Conservation (phyloP, 1,284 basidiomycete genomes). For the Ustilago sp. region DNA sequence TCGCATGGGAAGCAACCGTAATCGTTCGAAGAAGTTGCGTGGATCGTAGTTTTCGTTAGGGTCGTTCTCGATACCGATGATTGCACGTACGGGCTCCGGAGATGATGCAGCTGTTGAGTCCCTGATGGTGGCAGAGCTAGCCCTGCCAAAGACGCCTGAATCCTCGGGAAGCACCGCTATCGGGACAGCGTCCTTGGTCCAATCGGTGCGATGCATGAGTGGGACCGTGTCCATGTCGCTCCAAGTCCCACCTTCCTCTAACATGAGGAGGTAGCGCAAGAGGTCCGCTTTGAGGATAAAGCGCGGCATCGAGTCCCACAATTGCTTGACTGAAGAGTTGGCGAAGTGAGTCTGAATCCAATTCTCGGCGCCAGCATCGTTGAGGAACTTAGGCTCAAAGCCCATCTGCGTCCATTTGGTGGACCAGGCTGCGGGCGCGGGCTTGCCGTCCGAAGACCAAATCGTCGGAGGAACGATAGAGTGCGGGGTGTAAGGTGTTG, state of each 20-base stretch:
- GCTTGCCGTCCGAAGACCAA: slow-evolving; percentile 51
- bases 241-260: slow-evolving; percentile 52
- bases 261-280: slow-evolving; percentile 50
- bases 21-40: slow-evolving; percentile 41
- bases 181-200: slow-evolving; percentile 45
- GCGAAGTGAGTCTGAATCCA: slow-evolving; percentile 39
- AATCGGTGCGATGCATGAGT: slow-evolving; percentile 41
- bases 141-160: slow-evolving; percentile 30
- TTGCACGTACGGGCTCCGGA: slow-evolving; percentile 32
- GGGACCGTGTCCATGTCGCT: slow-evolving; percentile 58
- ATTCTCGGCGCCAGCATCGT: slow-evolving; percentile 43
- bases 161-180: slow-evolving; percentile 23
- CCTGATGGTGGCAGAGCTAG: background rate
- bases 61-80: slow-evolving; percentile 53
- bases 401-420: slow-evolving; percentile 47
- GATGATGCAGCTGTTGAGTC: background rate
- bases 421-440: slow-evolving; percentile 36
- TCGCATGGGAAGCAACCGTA: slow-evolving; percentile 33
- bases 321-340: slow-evolving; percentile 38
- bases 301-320: slow-evolving; percentile 50
- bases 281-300: slow-evolving; percentile 57
- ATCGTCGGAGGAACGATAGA: slow-evolving; percentile 41
- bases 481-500: slow-evolving; percentile 5
- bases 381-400: slow-evolving; percentile 51
- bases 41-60: slow-evolving; percentile 35